A percentile compares a stretch with the other conserved stretches of the same genome.
These are phyloP conservation scores for Begonia masoniana DNA, from an alignment of 306 rosid genomes.

Conservation along the genomic window DNA sequence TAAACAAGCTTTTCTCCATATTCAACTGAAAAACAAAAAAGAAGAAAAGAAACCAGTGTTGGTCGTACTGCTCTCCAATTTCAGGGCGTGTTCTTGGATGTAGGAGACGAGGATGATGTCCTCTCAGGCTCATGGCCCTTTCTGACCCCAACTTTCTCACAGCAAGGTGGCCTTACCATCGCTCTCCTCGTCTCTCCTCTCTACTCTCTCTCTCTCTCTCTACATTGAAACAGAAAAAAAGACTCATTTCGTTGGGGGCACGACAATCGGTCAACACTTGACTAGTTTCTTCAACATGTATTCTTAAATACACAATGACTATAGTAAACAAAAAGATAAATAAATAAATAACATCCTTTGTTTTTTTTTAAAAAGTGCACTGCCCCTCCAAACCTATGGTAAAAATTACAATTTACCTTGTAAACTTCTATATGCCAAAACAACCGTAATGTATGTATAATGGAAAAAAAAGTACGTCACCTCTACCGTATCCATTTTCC, in stretches of 20 bases:
- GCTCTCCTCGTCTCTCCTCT: constrained; percentile 6
- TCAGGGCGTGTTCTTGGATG: constrained; percentile 95
- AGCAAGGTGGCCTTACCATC: constrained; percentile 99
- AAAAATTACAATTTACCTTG: too few species aligned
- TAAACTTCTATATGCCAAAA: too few species aligned
- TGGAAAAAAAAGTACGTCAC: too few species aligned
- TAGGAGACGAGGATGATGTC: constrained; percentile 95
- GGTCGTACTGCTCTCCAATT: constrained; percentile 99
- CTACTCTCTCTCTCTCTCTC: constrained; percentile 6
- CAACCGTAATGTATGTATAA: too few species aligned
- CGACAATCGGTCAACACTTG: constrained; percentile 11
- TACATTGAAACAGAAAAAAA: constrained; percentile 3
- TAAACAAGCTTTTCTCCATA: too few species aligned
- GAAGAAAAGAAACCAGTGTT: constrained; percentile 48
- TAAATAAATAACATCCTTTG: too few species aligned
- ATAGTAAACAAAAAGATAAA: too few species aligned
- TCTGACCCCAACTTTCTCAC: constrained; percentile 91
- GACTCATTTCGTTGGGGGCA: background rate
- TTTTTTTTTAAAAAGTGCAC: too few species aligned
- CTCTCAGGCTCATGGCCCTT: constrained; percentile 99
- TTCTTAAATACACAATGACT: constrained; percentile 24
- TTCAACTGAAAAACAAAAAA: background rate
- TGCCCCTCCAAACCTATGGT: too few species aligned
- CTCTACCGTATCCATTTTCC: too few species aligned
- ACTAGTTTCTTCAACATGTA: constrained; percentile 38